Percentiles rank a stretch among this genome's conserved stretches.
These are phyloP conservation scores for Phlyctochytrium planicorne DNA, from an alignment of 192 early-diverging fungal genomes.

Conservation along the genomic window DNA sequence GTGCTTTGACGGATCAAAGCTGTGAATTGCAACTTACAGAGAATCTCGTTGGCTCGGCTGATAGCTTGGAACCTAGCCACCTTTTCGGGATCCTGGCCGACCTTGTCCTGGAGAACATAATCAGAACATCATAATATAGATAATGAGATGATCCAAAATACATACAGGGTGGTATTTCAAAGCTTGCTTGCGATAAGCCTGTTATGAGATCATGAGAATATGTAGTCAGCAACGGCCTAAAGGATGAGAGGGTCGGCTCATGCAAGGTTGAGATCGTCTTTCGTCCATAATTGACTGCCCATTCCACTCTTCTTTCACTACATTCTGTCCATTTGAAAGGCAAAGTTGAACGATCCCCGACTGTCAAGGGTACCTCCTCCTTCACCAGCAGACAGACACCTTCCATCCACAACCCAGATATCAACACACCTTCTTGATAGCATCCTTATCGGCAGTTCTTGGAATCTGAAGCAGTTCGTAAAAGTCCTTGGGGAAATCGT, in stretches of 20 bases:
- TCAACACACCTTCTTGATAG: conserved; percentile 16
- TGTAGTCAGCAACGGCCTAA: background rate
- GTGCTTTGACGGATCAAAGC: conserved; percentile 23
- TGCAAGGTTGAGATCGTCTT: no score
- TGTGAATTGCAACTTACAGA: conserved; percentile 39
- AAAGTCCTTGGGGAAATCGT: conserved; percentile 6
- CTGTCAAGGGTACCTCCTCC: no score
- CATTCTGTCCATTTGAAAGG: no score
- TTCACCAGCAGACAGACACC: no score
- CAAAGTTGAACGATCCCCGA: no score
- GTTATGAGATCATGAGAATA: no score
- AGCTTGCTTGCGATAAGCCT: background rate
- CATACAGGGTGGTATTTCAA: conserved; percentile 7
- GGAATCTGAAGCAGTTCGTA: conserved; percentile 12
- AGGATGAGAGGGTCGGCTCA: background rate
- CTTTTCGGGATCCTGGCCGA: conserved; percentile 38
- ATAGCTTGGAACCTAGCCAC: conserved; percentile 82
- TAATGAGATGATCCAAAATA: background rate
- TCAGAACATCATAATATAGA: background rate
- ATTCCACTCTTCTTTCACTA: no score
- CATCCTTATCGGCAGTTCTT: conserved; percentile 8
- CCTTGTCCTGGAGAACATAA: conserved; percentile 58
- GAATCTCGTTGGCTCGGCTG: conserved; percentile 80
- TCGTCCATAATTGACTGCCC: no score
- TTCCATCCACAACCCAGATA: no score